phyloP scores from a whole-genome alignment of 805 yeast species.

The Myxozyma melibiosi region DNA sequence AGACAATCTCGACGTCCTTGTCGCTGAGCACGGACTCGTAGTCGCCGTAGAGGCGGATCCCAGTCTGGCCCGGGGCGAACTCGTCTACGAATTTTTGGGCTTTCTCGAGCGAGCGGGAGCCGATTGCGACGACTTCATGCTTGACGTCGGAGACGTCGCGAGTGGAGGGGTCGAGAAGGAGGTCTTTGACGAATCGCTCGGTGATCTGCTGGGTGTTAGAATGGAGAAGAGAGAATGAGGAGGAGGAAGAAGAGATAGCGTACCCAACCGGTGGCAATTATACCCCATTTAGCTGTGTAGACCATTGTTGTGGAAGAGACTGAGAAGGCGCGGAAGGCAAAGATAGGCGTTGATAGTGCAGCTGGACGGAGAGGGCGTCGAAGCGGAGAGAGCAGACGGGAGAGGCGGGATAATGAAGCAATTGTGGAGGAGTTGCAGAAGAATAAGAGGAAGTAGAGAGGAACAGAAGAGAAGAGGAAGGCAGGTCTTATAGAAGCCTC shows the following conservation, averaged over 20 bases:
- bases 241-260: background rate
- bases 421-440: too few relatives aligned
- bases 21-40: conserved; percentile 50
- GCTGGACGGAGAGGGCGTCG: background rate
- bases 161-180: conserved; percentile 24
- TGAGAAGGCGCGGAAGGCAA: background rate
- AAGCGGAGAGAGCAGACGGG: background rate
- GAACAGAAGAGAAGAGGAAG: too few relatives aligned
- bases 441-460: too few relatives aligned
- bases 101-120: conserved; percentile 36
- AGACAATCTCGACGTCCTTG: conserved; percentile 50
- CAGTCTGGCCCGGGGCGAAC: conserved; percentile 34
- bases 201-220: conserved; percentile 22
- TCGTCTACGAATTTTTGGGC: conserved; percentile 37
- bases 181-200: conserved; percentile 22
- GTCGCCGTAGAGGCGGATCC: conserved; percentile 33
- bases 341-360: too few relatives aligned
- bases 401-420: too few relatives aligned
- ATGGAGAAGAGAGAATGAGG: background rate
- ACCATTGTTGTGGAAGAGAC: conserved; percentile 12
- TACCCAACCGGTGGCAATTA: conserved; percentile 26
- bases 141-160: conserved; percentile 37
- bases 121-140: conserved; percentile 40
- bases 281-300: conserved; percentile 27
- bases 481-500: too few relatives aligned